Percentiles rank a stretch among this genome's conserved stretches.
Evolutionary conservation across 805 yeast species (phyloP).

Genomic region (Myxozyma neglecta): DNA sequence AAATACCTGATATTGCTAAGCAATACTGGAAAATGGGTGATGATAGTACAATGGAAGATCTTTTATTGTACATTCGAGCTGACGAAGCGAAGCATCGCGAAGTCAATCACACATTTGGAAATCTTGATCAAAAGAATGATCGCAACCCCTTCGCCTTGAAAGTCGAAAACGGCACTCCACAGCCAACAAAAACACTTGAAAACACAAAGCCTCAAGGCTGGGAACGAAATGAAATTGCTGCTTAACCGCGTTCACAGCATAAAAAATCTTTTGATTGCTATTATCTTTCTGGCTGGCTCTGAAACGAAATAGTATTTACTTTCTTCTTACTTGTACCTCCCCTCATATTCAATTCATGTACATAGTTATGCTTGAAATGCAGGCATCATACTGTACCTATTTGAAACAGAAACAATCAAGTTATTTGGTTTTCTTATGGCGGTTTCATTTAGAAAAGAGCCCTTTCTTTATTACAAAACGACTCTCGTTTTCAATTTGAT

Average conservation of each 20-base stretch:
- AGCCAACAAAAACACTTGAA: constrained; percentile 41
- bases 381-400: too few species aligned
- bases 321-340: too few species aligned
- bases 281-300: background rate
- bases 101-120: constrained; percentile 75
- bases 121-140: constrained; percentile 53
- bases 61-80: constrained; percentile 63
- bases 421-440: background rate
- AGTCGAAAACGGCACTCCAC: constrained; percentile 40
- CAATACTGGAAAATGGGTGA: constrained; percentile 62
- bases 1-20: constrained; percentile 60
- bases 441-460: background rate
- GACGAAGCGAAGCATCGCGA: constrained; percentile 80
- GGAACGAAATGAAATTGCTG: constrained; percentile 41
- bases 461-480: constrained; percentile 7
- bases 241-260: constrained; percentile 12
- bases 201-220: constrained; percentile 39
- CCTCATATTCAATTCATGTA: too few species aligned
- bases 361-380: too few species aligned
- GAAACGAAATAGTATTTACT: too few species aligned
- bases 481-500: background rate
- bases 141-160: constrained; percentile 67
- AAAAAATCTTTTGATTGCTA: background rate
- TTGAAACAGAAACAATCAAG: too few species aligned
- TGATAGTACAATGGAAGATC: constrained; percentile 56